Evolutionary conservation across 2,329 filamentous ascomycete species (phyloP), one percentile per base, ranked within the genome.

Genomic region (Aspergillus vadensis): DNA sequence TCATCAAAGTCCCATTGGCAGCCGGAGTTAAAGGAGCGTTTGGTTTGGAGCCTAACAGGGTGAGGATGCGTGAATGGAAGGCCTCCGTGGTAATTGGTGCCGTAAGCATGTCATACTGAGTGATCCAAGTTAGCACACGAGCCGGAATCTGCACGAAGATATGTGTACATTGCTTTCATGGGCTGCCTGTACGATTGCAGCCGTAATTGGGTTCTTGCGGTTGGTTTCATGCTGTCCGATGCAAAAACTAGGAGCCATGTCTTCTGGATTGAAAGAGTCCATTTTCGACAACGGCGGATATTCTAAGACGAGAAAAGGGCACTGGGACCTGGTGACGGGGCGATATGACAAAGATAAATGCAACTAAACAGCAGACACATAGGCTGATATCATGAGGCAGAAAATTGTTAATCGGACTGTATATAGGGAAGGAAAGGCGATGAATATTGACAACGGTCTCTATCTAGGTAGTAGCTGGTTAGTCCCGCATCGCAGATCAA

Each of bases 81-180:
- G 81, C 77, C 27, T 81, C 70, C 17, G 84, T 88, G 2, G 86
- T 88, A 63, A 89, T 85, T 8, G 85, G 83, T 23, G 81, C 82
- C 2, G 86, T 88, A 62, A 88, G 76, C 81, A 88, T 83, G 70
- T 89, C 86, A 81, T 88, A 89, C 84, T 86, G 68, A n/a, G 19
- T 5, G 63, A 15, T 10, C 9, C 14, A 27, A 12, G 21, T 55
- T 55, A 55, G 53, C 39, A 44, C 12, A 19, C 23, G 38, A 47
- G 25, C 53, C 9, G 10, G 8, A 14, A 44, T 23, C 25, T 57
- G 50, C 8, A 41, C 62, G 36, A 52, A 27, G 48, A 60, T 62
- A 41, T 57, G 55, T 76, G 64, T 72, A 85, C 83, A 72, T 83
- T 82, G 67, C 81, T 79, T 60, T 86, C 84, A 63, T 86, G 84